Evolutionary conservation across 1,284 basidiomycete species (phyloP), one percentile per base, ranked within the genome.

Genomic region (Sporisorium iseilematis-ciliati): DNA sequence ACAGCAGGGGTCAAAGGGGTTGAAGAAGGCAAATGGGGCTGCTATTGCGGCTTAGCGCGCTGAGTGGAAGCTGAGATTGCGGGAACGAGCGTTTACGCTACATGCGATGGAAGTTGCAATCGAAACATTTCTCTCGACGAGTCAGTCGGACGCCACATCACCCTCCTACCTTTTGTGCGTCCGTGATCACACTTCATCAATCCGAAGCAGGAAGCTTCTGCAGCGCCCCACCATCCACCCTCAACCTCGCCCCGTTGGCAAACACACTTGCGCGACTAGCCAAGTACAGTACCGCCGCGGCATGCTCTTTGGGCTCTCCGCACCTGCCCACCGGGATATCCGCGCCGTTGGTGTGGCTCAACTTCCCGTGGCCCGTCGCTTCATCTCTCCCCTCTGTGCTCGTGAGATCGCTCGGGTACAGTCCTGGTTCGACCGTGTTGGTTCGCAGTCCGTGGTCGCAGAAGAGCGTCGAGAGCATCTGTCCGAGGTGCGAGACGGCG

Each of bases 281-380:
- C 43, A 78, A 45, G 40, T 76, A 78, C 18, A 75, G n/a, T 0
- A 78, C 57, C 0, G 62, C 62, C 10, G 59, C 41, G 1, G 68
- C 76, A 49, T 78, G 68, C 51, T 78, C 76, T 14, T 65, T 26
- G 0, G 73, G 73, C 33, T 41, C 51, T 1, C 76, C 76, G 25
- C 72, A 75, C 12, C 76, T 41, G 0, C 76, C 76, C 4, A 74
- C 23, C 3, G 76, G 76, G 26, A 78, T 75, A 57, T 76, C 73
- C 0, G 76, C 76, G 6, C 76, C 76, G 25, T 78, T 78, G 0
- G 76, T 78, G 40, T 71, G 72, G 6, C 52, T 56, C 40, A 78
- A 56, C 11, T n/a, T 58, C 0, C 18, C 42, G 45, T 78, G 73
- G 1, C 76, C 68, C 7, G 68, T 76, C 4, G 0, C 1, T 4